Evolutionary conservation across 805 yeast species (phyloP), one percentile per base, ranked within the genome.

Genomic region (Metschnikowia matae): DNA sequence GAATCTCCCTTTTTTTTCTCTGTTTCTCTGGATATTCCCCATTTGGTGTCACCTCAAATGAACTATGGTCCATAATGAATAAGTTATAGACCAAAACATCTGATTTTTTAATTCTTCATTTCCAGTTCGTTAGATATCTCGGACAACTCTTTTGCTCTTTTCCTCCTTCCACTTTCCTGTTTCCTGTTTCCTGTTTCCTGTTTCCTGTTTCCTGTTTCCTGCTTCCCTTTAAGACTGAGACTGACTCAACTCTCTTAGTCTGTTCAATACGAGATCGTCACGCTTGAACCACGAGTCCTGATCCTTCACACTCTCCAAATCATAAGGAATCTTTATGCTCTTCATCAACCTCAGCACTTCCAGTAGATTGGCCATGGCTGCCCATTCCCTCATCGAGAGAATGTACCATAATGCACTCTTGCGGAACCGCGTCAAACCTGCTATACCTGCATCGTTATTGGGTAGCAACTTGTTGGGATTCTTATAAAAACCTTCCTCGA

Each of bases 351-450:
- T 37, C 40, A 54, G 51, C 6, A 68, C 60, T 50, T 71, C 74
- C 4, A 54, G 46, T 32, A 53, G 37, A 46, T 68, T 63, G 18
- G 66, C 61, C 17, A 71, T 55, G 14, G 54, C 51, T 13, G 65
- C 50, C 86, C 96, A 83, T 61, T 86, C 87, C 49, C 79, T 79
- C 6, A 89, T 85, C 0, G 96, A 84, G 26, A 90, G 63, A 26
- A 90, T 63, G 56, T 78, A 77, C 89, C 96, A 90, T 29, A 91
- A 73, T 0, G 88, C 81, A 1, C 90, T 81, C 62, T 89, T 89
- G 48, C 97, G 76, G 46, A 67, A 67, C 51, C 96, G 72, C 2
- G 86, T 80, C 18, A 81, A 64, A 0, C 92, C 76, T 21, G 57
- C 84, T 35, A 77, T 62, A 0, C 74, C 69, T 4, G 71, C 68